Evolutionary conservation across 805 yeast genomes (phyloP).

Genomic region (Candida pseudoglaebosa): DNA sequence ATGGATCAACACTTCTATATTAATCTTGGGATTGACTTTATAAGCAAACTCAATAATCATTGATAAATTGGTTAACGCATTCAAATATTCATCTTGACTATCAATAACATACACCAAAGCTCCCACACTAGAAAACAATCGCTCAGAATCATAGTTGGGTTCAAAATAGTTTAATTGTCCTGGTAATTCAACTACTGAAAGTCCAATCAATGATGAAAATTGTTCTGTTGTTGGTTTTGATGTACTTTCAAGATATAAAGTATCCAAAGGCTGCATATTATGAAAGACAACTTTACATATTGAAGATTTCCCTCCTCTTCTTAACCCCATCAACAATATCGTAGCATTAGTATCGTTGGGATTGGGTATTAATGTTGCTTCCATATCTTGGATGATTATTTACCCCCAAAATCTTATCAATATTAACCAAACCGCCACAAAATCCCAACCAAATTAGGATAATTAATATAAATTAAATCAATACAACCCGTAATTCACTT

Average conservation of each 20-base stretch:
- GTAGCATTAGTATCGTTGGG: constrained; percentile 67
- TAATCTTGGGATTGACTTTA: constrained; percentile 76
- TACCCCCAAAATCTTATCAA: too few relatives aligned
- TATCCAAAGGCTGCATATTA: constrained; percentile 93
- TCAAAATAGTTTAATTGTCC: constrained; percentile 90
- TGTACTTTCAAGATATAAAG: constrained; percentile 85
- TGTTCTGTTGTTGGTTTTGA: constrained; percentile 83
- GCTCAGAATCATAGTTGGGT: constrained; percentile 74
- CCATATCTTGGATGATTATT: constrained; percentile 11
- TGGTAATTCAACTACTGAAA: constrained; percentile 90
- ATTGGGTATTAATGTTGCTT: constrained; percentile 19
- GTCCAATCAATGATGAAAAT: constrained; percentile 77
- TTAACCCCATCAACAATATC: constrained; percentile 80
- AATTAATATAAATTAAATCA: too few relatives aligned
- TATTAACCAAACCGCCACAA: too few relatives aligned
- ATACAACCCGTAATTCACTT: too few relatives aligned
- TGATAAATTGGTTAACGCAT: constrained; percentile 84
- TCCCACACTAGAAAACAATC: constrained; percentile 76
- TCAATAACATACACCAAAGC: constrained; percentile 93
- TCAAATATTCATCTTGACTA: constrained; percentile 89
- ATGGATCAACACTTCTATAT: constrained; percentile 90
- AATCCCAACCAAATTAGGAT: too few relatives aligned
- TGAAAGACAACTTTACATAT: constrained; percentile 95
- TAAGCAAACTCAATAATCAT: constrained; percentile 86
- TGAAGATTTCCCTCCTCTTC: constrained; percentile 91